Conservation (phyloP, 208 protist genomes). For the Crithidia acanthocephali region DNA sequence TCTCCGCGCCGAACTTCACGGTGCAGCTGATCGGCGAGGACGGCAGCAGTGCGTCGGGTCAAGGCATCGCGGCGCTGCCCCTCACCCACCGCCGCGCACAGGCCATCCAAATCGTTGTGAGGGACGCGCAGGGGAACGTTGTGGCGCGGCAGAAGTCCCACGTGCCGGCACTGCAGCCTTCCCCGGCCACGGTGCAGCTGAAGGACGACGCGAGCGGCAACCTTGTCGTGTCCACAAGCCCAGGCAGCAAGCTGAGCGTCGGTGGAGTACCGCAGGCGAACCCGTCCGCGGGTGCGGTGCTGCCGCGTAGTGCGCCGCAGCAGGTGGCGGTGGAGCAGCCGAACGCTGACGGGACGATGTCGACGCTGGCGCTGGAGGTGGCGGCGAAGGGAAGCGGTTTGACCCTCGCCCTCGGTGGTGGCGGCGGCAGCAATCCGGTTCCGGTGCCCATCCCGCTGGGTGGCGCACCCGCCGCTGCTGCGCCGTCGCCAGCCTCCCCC, state of each 20-base stretch:
- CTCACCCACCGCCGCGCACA: slow-evolving; percentile 56
- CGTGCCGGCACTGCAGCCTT: slow-evolving; percentile 49
- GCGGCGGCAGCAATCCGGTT: neutral
- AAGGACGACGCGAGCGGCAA: slow-evolving; percentile 40
- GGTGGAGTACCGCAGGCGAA: slow-evolving; percentile 22
- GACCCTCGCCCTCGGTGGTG: neutral
- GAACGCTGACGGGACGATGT: slow-evolving; percentile 41
- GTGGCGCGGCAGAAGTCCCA: slow-evolving; percentile 60
- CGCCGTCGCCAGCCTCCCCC: slow-evolving; percentile 4
- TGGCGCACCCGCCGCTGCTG: neutral
- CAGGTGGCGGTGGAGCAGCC: slow-evolving; percentile 44
- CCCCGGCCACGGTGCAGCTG: slow-evolving; percentile 34
- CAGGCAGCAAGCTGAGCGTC: slow-evolving; percentile 21
- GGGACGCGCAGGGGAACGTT: slow-evolving; percentile 41
- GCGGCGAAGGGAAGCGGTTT: slow-evolving; percentile 17
- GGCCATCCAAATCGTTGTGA: slow-evolving; percentile 54
- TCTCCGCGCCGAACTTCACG: slow-evolving; percentile 41
- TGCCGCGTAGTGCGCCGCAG: slow-evolving; percentile 32
- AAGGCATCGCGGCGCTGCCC: slow-evolving; percentile 43
- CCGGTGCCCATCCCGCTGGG: slow-evolving; percentile 11
- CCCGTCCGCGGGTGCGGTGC: slow-evolving; percentile 11
- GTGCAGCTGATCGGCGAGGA: slow-evolving; percentile 66
- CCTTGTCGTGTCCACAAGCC: slow-evolving; percentile 16
- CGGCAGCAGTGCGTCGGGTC: slow-evolving; percentile 49
- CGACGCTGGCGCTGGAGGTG: slow-evolving; percentile 35